A percentile compares a stretch with the other conserved stretches of the same genome.
Conservation (phyloP, 1,284 basidiomycete species). For the Boletellus deceptivus region DNA sequence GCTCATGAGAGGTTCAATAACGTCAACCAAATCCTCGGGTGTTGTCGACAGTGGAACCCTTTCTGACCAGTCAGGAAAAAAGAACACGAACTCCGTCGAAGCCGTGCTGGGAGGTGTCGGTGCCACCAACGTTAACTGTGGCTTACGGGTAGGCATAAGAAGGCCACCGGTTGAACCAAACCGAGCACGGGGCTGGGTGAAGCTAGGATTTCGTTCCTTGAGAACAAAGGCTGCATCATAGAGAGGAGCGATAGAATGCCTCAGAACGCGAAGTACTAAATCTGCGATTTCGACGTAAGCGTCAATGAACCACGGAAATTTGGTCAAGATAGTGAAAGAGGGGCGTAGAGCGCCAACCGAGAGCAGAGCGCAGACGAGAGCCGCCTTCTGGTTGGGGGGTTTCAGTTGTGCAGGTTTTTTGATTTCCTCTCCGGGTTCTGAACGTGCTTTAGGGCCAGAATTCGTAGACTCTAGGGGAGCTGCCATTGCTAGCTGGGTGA, state of each 20-base stretch:
- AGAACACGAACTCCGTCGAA: constrained; percentile 78
- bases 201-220: constrained; percentile 58
- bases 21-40: constrained; percentile 67
- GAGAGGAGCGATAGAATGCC: constrained; percentile 64
- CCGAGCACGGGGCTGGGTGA: constrained; percentile 58
- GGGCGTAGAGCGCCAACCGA: constrained; percentile 81
- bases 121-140: constrained; percentile 63
- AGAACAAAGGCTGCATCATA: constrained; percentile 55
- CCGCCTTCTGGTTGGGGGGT: constrained; percentile 77
- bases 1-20: constrained; percentile 73
- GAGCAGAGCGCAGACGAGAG: constrained; percentile 79
- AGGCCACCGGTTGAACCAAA: constrained; percentile 57
- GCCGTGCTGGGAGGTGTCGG: constrained; percentile 76
- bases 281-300: constrained; percentile 84
- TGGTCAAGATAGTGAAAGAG: constrained; percentile 75
- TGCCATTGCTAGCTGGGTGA: constrained; percentile 85
- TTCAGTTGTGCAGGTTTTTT: constrained; percentile 49
- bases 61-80: constrained; percentile 82
- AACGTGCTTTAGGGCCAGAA: constrained; percentile 38
- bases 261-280: constrained; percentile 73
- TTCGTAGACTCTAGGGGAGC: constrained; percentile 74
- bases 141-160: constrained; percentile 53
- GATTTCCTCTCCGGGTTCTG: constrained; percentile 37
- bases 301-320: constrained; percentile 85
- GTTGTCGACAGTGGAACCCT: constrained; percentile 64